Percentiles rank a stretch among this genome's conserved stretches.
phyloP scores from a whole-genome alignment of 2,329 filamentous ascomycete species.

The Mollisia scopiformis region DNA sequence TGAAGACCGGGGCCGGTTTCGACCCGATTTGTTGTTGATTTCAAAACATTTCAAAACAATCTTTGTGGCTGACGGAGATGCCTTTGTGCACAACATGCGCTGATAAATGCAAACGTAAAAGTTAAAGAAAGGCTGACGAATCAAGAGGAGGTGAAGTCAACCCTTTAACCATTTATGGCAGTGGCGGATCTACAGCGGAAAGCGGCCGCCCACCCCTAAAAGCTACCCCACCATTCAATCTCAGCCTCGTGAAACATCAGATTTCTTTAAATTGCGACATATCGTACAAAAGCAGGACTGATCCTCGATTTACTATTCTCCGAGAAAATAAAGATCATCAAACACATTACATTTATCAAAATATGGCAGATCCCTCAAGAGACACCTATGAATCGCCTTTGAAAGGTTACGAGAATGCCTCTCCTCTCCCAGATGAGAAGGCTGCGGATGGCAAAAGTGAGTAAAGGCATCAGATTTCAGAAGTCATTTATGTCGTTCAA shows the following conservation, averaged over 20 bases:
- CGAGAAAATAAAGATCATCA: not conserved
- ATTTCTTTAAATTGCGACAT: not conserved
- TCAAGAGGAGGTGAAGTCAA: not conserved
- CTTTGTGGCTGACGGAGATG: no score
- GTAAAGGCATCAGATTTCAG: not conserved
- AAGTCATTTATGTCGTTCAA: no score
- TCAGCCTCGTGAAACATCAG: not conserved
- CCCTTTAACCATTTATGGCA: no score
- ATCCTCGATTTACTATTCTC: not conserved
- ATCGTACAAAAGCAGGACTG: not conserved
- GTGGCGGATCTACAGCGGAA: no score
- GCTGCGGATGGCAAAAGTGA: slow-evolving; percentile 74
- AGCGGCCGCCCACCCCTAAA: not conserved
- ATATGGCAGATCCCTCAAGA: slow-evolving; percentile 52
- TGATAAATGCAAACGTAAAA: not conserved
- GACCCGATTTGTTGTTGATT: not conserved
- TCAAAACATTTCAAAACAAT: not conserved
- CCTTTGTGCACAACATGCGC: no score
- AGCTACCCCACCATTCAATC: not conserved
- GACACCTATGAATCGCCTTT: slow-evolving; percentile 56
- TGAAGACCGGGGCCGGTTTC: not conserved
- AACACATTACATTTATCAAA: not conserved
- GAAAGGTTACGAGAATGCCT: slow-evolving; percentile 50
- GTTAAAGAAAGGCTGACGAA: not conserved
- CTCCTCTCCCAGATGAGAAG: slow-evolving; percentile 46